These are phyloP conservation scores for Fistulifera solaris DNA, from an alignment of 108 stramenopile species.

Conservation along the genomic window DNA sequence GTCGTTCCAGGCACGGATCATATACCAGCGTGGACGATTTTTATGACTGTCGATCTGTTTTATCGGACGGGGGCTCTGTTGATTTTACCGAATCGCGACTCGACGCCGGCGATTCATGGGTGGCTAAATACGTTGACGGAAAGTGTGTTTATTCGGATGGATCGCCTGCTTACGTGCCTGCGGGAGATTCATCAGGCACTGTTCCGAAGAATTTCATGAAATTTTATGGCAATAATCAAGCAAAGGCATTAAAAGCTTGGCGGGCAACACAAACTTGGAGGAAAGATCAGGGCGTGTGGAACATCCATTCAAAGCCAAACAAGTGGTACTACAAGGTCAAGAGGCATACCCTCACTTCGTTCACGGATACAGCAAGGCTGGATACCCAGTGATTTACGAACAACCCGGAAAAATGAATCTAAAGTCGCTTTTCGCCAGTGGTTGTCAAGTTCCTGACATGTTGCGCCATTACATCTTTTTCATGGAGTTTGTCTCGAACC, in stretches of 20 bases:
- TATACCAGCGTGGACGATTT: not conserved
- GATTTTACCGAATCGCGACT: too few relatives aligned
- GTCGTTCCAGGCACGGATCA: too few relatives aligned
- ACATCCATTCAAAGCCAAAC: slow-evolving; percentile 40
- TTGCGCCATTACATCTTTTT: slow-evolving; percentile 45
- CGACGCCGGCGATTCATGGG: too few relatives aligned
- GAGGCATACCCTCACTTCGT: slow-evolving; percentile 43
- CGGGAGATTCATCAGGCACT: slow-evolving; percentile 20
- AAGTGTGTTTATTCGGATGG: slow-evolving; percentile 33
- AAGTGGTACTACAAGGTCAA: slow-evolving; percentile 39
- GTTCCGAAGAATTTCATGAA: slow-evolving; percentile 30
- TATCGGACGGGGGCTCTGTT: too few relatives aligned
- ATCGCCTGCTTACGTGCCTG: slow-evolving; percentile 36
- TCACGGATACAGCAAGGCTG: slow-evolving; percentile 40
- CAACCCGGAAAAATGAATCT: slow-evolving; percentile 51
- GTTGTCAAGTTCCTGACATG: slow-evolving; percentile 44
- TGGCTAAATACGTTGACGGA: slow-evolving; percentile 25
- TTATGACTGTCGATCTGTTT: slow-evolving; percentile 5
- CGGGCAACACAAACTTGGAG: slow-evolving; percentile 39
- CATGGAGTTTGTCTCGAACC: slow-evolving; percentile 47
- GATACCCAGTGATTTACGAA: slow-evolving; percentile 45
- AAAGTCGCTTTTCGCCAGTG: slow-evolving; percentile 40
- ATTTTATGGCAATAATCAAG: slow-evolving; percentile 14
- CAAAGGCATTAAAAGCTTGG: slow-evolving; percentile 33
- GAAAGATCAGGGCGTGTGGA: slow-evolving; percentile 23